phyloP scores from a whole-genome alignment of 345 rosid genomes.

The Citropsis articulata region DNA sequence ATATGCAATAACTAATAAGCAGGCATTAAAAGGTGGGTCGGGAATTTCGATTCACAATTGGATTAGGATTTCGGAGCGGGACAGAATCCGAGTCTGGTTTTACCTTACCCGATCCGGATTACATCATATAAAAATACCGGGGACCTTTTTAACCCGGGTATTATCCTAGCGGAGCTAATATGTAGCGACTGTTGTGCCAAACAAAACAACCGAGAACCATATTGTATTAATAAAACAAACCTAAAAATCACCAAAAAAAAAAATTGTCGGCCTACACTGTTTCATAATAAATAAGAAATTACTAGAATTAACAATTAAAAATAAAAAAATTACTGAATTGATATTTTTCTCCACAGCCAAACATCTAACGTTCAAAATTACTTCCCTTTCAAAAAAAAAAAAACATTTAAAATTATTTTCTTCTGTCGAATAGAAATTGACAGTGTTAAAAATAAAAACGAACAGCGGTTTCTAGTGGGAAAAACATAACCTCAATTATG shows the following conservation, averaged over 20 bases:
- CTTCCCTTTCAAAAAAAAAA: too few relatives aligned
- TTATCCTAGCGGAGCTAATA: neutral
- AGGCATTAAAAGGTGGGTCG: too few relatives aligned
- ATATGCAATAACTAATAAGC: too few relatives aligned
- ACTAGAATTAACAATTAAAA: neutral
- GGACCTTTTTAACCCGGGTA: too few relatives aligned
- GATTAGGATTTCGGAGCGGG: too few relatives aligned
- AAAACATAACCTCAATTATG: neutral
- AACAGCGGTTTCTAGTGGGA: neutral
- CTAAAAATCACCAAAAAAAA: neutral
- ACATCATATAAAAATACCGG: too few relatives aligned
- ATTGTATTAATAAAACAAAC: neutral
- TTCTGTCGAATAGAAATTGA: neutral
- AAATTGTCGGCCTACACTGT: neutral
- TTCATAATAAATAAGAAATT: neutral
- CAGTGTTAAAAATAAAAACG: neutral
- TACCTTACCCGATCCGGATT: too few relatives aligned
- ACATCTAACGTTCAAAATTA: neutral
- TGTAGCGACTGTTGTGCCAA: neutral
- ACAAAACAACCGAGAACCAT: neutral
- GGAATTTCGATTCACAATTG: too few relatives aligned
- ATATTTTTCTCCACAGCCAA: conserved; percentile 1
- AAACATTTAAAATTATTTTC: too few relatives aligned
- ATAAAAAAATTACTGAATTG: neutral
- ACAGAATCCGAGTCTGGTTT: too few relatives aligned